phyloP scores from a whole-genome alignment of 1,284 basidiomycete genomes.

The Papiliotrema laurentii region DNA sequence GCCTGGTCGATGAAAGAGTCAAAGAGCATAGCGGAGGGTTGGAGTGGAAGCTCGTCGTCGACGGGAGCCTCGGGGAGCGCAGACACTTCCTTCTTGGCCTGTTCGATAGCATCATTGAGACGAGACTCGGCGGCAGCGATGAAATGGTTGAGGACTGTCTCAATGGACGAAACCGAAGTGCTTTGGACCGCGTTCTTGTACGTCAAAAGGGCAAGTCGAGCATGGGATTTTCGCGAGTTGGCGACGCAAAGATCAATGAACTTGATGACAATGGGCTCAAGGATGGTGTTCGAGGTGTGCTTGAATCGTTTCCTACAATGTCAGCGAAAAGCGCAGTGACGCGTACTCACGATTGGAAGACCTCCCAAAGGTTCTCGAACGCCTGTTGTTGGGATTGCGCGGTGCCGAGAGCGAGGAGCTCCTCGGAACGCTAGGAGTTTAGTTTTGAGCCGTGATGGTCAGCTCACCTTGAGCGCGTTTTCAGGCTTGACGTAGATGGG shows the following conservation, averaged over 20 bases:
- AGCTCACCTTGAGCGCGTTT: constrained; percentile 49
- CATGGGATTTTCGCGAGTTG: constrained; percentile 86
- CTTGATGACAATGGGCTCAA: constrained; percentile 90
- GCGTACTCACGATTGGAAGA: constrained; percentile 55
- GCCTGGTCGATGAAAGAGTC: constrained; percentile 49
- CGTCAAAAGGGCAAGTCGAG: constrained; percentile 86
- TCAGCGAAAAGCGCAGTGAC: constrained; percentile 52
- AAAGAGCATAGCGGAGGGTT: constrained; percentile 42
- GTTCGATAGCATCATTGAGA: constrained; percentile 79
- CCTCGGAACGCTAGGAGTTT: constrained; percentile 41
- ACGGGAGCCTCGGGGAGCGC: constrained; percentile 62
- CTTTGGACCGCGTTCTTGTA: constrained; percentile 97
- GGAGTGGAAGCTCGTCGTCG: constrained; percentile 44
- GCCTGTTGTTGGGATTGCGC: constrained; percentile 46
- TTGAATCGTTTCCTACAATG: constrained; percentile 73
- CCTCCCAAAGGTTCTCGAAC: constrained; percentile 47
- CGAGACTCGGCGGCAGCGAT: constrained; percentile 83
- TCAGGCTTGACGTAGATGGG: constrained; percentile 49
- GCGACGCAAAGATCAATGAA: constrained; percentile 91
- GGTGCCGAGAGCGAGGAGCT: constrained; percentile 47
- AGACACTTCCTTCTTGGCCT: constrained; percentile 64
- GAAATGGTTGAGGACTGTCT: constrained; percentile 85
- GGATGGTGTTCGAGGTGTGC: constrained; percentile 76
- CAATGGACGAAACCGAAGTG: constrained; percentile 84
- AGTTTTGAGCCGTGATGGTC: not conserved